Conservation (phyloP, 257 asterid species). For the Haberlea rhodopensis region DNA sequence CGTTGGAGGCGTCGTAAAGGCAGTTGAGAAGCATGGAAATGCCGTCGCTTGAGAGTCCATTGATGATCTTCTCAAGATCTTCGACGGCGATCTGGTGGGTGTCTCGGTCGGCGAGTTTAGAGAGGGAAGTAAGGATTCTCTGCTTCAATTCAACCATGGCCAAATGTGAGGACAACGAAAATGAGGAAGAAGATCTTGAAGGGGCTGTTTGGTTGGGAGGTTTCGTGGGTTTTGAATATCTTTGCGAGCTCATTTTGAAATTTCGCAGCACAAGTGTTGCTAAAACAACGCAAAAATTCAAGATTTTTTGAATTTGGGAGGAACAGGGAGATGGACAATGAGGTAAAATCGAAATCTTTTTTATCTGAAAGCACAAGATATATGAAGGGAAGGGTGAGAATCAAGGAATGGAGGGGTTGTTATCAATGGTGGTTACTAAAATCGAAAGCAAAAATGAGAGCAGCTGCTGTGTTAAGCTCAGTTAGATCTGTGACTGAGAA, state of each 20-base stretch:
- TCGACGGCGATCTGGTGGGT: constrained; percentile 99
- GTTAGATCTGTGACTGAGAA: neutral
- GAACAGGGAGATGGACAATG: neutral
- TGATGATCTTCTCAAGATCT: constrained; percentile 80
- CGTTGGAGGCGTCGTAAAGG: constrained; percentile 80
- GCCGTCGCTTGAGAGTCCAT: constrained; percentile 75
- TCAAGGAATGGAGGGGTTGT: neutral
- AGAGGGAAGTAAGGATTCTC: constrained; percentile 71
- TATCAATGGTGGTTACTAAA: neutral
- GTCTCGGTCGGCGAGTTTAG: constrained; percentile 93
- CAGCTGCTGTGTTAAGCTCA: neutral
- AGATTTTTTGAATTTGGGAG: neutral
- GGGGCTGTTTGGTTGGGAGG: constrained; percentile 52
- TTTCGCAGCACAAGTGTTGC: neutral
- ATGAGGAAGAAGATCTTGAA: constrained; percentile 48
- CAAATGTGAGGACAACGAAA: constrained; percentile 72
- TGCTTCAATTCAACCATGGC: constrained; percentile 97
- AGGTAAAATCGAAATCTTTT: neutral
- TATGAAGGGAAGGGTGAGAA: neutral
- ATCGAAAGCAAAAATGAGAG: neutral
- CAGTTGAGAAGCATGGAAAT: constrained; percentile 89
- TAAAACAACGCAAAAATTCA: neutral
- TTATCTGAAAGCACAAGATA: neutral
- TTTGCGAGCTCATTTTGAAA: constrained; percentile 43
- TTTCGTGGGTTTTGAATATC: constrained; percentile 76